Conservation (phyloP, 1,284 basidiomycete genomes). For the Bjerkandera adusta region DNA sequence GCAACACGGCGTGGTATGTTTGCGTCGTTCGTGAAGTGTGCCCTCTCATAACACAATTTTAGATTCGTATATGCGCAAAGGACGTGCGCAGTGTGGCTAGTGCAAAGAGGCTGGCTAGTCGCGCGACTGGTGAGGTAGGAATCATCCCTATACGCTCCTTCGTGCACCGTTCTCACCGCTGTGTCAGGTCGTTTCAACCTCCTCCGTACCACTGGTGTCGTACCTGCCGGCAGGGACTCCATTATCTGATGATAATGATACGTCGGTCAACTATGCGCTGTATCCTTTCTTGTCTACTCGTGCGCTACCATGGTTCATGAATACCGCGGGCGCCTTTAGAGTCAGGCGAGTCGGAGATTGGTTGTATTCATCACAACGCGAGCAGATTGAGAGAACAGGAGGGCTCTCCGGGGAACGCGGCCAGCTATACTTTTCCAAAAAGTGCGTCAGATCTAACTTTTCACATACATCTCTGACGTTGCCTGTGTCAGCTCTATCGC, state of each 20-base stretch:
- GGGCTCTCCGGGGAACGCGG: conserved; percentile 35
- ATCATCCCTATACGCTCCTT: background rate
- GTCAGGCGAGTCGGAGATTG: conserved; percentile 46
- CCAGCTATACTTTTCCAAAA: conserved; percentile 30
- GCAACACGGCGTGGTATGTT: conserved; percentile 41
- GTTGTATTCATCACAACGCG: conserved; percentile 15
- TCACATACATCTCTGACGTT: no score
- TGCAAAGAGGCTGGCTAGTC: conserved; percentile 53
- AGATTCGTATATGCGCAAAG: conserved; percentile 59
- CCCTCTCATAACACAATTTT: conserved; percentile 5
- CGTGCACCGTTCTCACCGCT: no score
- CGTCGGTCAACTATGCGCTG: conserved; percentile 43
- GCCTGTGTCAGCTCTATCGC: no score
- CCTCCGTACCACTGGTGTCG: conserved; percentile 30
- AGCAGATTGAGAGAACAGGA: conserved; percentile 36
- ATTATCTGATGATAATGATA: no score
- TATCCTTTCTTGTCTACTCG: conserved; percentile 61
- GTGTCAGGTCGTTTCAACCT: conserved; percentile 25
- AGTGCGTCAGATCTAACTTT: conserved; percentile 28
- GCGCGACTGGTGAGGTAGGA: conserved; percentile 50
- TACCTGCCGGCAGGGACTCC: conserved; percentile 36
- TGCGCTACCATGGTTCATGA: conserved; percentile 46
- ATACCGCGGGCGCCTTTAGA: conserved; percentile 48
- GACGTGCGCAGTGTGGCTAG: conserved; percentile 35
- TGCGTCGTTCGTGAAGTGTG: no score